These are phyloP conservation scores for Entomortierella chlamydospora DNA, from an alignment of 192 early-diverging fungal genomes.

Conservation along the genomic window DNA sequence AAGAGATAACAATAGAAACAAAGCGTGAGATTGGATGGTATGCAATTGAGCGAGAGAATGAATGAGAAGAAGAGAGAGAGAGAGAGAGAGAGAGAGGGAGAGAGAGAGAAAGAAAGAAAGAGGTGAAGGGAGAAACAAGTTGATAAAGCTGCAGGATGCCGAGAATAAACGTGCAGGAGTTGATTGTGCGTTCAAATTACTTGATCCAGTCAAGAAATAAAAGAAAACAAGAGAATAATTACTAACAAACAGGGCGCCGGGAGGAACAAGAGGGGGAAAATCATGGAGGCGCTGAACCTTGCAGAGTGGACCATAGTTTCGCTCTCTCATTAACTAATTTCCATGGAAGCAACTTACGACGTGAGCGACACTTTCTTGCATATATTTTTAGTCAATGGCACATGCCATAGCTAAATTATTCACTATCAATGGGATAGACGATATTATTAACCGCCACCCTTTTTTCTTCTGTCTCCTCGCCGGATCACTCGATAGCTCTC, in stretches of 20 bases:
- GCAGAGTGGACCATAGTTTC: too few relatives aligned
- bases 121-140: background rate
- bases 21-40: background rate
- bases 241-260: background rate
- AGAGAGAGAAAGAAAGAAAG: background rate
- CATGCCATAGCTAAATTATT: background rate
- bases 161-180: slow-evolving; percentile 5
- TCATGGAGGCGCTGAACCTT: too few relatives aligned
- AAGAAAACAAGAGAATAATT: background rate
- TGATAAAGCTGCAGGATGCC: background rate
- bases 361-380: background rate
- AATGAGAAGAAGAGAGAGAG: background rate
- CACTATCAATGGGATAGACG: too few relatives aligned
- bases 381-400: slow-evolving; percentile 20
- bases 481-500: background rate
- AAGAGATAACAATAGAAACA: background rate
- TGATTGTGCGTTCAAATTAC: too few relatives aligned
- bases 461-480: background rate
- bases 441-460: background rate
- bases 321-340: background rate
- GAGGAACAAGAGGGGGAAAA: too few relatives aligned
- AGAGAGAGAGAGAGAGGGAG: background rate
- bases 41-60: background rate
- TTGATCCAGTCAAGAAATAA: background rate
- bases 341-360: background rate